Conservation (phyloP, 1,284 basidiomycete species). For the Boletus nobilissimus region DNA sequence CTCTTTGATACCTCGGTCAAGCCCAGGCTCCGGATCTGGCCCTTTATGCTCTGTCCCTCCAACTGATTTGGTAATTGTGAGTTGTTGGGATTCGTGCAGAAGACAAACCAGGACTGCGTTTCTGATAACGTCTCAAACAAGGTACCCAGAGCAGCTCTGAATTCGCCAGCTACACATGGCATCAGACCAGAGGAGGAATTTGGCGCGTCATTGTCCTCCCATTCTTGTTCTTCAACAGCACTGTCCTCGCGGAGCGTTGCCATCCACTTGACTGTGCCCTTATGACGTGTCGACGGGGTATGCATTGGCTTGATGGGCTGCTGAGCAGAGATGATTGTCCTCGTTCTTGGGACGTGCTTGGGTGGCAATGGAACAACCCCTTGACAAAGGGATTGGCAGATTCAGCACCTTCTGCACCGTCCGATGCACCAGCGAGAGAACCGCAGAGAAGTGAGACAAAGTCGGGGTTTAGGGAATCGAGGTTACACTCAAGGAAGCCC, state of each 20-base stretch:
- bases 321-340: constrained; percentile 94
- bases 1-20: constrained; percentile 83
- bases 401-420: constrained; percentile 71
- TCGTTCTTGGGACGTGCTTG: too few species aligned
- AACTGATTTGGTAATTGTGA: constrained; percentile 93
- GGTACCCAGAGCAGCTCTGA: constrained; percentile 83
- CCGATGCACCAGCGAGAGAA: constrained; percentile 45
- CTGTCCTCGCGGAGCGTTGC: constrained; percentile 65
- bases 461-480: constrained; percentile 91
- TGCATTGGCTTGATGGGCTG: constrained; percentile 94
- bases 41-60: constrained; percentile 91
- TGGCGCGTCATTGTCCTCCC: constrained; percentile 60
- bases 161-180: constrained; percentile 89
- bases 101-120: constrained; percentile 91
- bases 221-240: constrained; percentile 60
- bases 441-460: too few species aligned
- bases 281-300: constrained; percentile 87
- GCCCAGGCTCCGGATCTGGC: constrained; percentile 87
- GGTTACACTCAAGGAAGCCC: constrained; percentile 88
- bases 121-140: constrained; percentile 92
- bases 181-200: constrained; percentile 50
- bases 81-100: constrained; percentile 95
- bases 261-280: constrained; percentile 74
- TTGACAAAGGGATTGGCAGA: constrained; percentile 93
- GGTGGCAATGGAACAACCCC: constrained; percentile 89